Conservation (phyloP, 2,329 filamentous ascomycete genomes). For the Ilyonectria robusta region DNA sequence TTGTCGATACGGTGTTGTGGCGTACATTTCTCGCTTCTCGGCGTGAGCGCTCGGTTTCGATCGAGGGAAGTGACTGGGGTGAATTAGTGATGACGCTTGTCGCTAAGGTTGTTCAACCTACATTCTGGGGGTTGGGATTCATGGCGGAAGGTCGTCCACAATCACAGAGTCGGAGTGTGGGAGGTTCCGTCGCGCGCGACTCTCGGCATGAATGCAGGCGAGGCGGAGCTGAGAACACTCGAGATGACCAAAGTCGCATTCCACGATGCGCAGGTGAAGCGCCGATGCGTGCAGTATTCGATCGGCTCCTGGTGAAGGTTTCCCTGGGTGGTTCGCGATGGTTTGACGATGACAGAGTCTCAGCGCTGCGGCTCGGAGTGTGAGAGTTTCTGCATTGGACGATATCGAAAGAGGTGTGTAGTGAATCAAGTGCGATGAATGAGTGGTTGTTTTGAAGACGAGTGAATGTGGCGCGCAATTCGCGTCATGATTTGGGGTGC, state of each 20-base stretch:
- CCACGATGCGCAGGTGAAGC: not conserved
- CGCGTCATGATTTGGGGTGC: slow-evolving; percentile 8
- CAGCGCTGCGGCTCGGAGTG: not conserved
- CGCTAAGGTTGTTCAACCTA: not conserved
- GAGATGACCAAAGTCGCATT: not conserved
- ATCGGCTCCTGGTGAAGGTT: not conserved
- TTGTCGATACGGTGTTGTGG: not conserved
- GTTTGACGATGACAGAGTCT: not conserved
- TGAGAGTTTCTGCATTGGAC: not conserved
- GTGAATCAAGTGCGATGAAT: not conserved
- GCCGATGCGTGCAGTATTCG: not conserved
- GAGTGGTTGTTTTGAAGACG: slow-evolving; percentile 8
- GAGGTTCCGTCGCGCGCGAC: not conserved
- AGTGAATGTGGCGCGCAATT: not conserved
- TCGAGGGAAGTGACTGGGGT: slow-evolving; percentile 18
- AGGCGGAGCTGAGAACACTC: not conserved
- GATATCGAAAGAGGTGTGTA: not conserved
- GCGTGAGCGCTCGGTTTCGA: not conserved
- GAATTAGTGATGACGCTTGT: slow-evolving; percentile 4
- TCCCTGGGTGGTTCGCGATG: not conserved
- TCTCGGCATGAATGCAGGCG: not conserved
- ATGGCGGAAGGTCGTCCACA: not conserved
- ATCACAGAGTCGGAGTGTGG: too few species aligned
- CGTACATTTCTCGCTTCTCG: slow-evolving; percentile 5
- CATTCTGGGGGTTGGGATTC: slow-evolving; percentile 20